phyloP scores from a whole-genome alignment of 306 rosid genomes.

The Calophaca sinica region DNA sequence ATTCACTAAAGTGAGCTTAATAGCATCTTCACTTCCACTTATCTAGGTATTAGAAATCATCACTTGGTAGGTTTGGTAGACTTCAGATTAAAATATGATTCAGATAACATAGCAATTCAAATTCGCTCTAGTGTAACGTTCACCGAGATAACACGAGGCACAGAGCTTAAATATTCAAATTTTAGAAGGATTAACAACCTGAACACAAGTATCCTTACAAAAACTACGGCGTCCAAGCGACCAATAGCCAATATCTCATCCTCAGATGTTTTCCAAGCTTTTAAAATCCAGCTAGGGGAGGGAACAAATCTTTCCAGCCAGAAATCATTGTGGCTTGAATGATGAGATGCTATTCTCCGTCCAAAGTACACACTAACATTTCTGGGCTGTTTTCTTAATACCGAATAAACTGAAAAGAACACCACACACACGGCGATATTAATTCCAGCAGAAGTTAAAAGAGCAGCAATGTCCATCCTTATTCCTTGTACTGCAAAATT shows the following conservation, averaged over 20 bases:
- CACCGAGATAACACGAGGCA: slow-evolving; percentile 31
- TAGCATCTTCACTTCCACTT: slow-evolving; percentile 26
- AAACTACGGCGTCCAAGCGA: slow-evolving; percentile 92
- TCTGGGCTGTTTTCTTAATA: slow-evolving; percentile 93
- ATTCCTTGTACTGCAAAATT: slow-evolving; percentile 47
- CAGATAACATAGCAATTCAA: slow-evolving; percentile 27
- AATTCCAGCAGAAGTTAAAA: slow-evolving; percentile 92
- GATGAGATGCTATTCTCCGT: slow-evolving; percentile 62
- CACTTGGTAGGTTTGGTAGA: slow-evolving; percentile 15
- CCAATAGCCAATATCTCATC: slow-evolving; percentile 74
- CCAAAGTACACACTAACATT: slow-evolving; percentile 80
- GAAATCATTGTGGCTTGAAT: slow-evolving; percentile 48
- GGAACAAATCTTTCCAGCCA: slow-evolving; percentile 94
- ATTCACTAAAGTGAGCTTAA: slow-evolving; percentile 12
- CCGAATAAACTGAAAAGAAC: slow-evolving; percentile 77
- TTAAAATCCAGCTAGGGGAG: slow-evolving; percentile 88
- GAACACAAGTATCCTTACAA: slow-evolving; percentile 78
- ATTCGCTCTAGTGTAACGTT: slow-evolving; percentile 25
- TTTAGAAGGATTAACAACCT: slow-evolving; percentile 60
- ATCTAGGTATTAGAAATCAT: slow-evolving; percentile 25
- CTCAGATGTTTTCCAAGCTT: slow-evolving; percentile 84
- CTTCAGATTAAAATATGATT: slow-evolving; percentile 8
- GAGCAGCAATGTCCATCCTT: slow-evolving; percentile 85
- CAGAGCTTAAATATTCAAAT: slow-evolving; percentile 16
- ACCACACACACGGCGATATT: slow-evolving; percentile 72